phyloP scores from a whole-genome alignment of 1,139 yeast species.

The Chernovozyma aurita region DNA sequence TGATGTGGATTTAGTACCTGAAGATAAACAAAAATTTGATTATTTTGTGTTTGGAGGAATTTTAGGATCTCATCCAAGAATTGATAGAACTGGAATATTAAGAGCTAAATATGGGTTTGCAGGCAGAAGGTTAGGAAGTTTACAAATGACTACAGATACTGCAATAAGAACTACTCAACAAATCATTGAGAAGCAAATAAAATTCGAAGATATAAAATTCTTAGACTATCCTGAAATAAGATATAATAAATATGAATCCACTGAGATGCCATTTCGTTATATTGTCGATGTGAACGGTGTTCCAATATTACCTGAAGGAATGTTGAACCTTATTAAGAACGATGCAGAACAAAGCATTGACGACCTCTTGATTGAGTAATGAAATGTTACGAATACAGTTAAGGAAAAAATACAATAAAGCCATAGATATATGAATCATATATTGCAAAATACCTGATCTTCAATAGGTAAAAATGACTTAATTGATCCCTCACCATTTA shows the following conservation, averaged over 20 bases:
- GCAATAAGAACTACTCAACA: slow-evolving; percentile 87
- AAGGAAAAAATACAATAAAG: not conserved
- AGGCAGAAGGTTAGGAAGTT: slow-evolving; percentile 79
- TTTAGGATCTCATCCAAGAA: slow-evolving; percentile 93
- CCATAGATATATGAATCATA: too few species aligned
- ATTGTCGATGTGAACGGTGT: slow-evolving; percentile 56
- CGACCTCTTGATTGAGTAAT: slow-evolving; percentile 39
- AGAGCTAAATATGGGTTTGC: slow-evolving; percentile 73
- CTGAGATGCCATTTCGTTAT: slow-evolving; percentile 97
- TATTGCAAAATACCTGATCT: not conserved
- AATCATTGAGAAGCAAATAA: slow-evolving; percentile 54
- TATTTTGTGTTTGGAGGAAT: slow-evolving; percentile 96
- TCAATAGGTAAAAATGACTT: too few species aligned
- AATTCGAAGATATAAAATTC: slow-evolving; percentile 70
- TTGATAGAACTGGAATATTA: slow-evolving; percentile 90
- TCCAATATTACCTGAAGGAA: slow-evolving; percentile 89
- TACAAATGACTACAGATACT: slow-evolving; percentile 97
- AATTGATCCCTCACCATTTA: too few species aligned
- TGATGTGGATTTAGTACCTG: slow-evolving; percentile 62
- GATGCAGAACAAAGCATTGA: slow-evolving; percentile 81
- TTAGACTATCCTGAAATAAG: slow-evolving; percentile 93
- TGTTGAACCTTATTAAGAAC: slow-evolving; percentile 78
- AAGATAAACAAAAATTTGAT: slow-evolving; percentile 62
- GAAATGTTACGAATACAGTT: not conserved
- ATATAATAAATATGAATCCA: slow-evolving; percentile 82